Base-by-base conservation (phyloP, 148 eudicot genomes). In the Vaccinium darrowii region DNA sequence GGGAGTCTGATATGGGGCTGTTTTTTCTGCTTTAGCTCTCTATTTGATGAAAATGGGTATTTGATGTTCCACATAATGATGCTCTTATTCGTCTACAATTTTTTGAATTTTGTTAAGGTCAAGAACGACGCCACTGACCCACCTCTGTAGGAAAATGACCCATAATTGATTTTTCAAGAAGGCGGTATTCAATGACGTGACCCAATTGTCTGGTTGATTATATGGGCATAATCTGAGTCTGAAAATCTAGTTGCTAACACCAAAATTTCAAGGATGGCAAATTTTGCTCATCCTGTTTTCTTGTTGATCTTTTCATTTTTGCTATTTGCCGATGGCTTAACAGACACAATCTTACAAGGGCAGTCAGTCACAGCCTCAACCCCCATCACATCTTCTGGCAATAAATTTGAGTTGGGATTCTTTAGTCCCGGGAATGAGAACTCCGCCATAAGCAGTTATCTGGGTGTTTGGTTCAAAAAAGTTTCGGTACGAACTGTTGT, bases 371-470 rank as follows among this genome's bases (percentile, higher is more conserved):
- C 18, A 73, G 50, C 51, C 77, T 73, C 77, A 33, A 18, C 19
- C 50, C 16, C 47, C 50, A 73, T 73, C 77, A 33, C 47, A 33
- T 73, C 77, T 36, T 33, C 77, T 16, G 50, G 51, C 21, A 18
- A 73, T 73, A 4, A 7, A 16, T 73, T 73, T 36, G 77, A 73
- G 77, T 73, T 73, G 49, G 77, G 77, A 39, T 73, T 69, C 43
- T 69, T 27, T 5, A 69, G 0, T 69, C 74, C 19, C 3, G 58
- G 74, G 7, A 0, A 3, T 13, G 5, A 1, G 1, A 25, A 30
- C 74, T 69, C 74, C 74, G 84, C 79, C 85, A 85, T 43, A 85
- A 88, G 39, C 78, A 88, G 23, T 87, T 87, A 49, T 13, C 15
- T 69, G 74, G 67, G 51, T 56, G 1, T 56, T 56, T 56, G 60